Conservation (phyloP, 257 asterid species). For the Lantana camara region DNA sequence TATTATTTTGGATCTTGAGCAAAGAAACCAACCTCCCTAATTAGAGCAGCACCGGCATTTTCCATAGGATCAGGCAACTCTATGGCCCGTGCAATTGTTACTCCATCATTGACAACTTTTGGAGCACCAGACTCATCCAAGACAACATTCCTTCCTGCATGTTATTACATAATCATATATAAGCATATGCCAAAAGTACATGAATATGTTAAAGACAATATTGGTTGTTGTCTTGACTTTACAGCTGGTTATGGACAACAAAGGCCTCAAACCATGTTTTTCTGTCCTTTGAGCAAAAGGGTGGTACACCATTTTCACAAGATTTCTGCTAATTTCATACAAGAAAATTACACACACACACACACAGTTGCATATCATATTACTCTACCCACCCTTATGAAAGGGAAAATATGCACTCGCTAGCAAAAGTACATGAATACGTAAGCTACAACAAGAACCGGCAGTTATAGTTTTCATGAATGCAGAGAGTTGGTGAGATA, state of each 20-base stretch:
- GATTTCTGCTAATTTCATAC: neutral
- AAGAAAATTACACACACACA: neutral
- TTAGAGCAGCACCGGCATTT: slow-evolving; percentile 94
- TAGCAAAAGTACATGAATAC: no score
- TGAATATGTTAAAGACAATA: neutral
- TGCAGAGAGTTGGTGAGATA: neutral
- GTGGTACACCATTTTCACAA: neutral
- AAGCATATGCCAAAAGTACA: neutral
- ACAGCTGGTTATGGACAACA: no score
- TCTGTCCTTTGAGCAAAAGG: slow-evolving; percentile 1
- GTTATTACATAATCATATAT: neutral
- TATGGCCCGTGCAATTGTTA: slow-evolving; percentile 90
- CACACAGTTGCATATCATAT: neutral
- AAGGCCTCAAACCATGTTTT: no score
- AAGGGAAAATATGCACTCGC: neutral
- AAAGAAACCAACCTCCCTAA: slow-evolving; percentile 75
- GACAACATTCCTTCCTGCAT: slow-evolving; percentile 88
- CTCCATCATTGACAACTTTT: slow-evolving; percentile 90
- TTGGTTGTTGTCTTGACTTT: no score
- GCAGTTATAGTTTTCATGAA: no score
- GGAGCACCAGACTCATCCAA: slow-evolving; percentile 92
- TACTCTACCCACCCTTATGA: neutral
- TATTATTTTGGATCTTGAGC: no score
- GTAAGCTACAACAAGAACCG: no score
- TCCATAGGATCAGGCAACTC: slow-evolving; percentile 95